phyloP scores from a whole-genome alignment of 2,329 filamentous ascomycete species.

The Acephala macrosclerotiorum region DNA sequence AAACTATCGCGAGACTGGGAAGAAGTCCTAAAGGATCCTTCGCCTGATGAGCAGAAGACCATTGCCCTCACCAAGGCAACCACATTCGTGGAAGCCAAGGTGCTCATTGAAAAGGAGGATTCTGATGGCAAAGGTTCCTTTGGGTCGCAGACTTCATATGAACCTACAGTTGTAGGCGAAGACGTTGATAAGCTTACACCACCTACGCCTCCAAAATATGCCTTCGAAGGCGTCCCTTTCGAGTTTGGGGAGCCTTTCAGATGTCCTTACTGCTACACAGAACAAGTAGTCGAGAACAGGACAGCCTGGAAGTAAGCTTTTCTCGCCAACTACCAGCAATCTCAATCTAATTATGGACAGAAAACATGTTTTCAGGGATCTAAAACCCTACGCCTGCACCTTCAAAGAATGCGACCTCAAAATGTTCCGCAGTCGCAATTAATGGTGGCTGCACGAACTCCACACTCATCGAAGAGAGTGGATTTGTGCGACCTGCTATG shows the following conservation, averaged over 20 bases:
- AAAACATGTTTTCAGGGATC: slow-evolving; percentile 45
- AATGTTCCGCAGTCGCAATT: slow-evolving; percentile 41
- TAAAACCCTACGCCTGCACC: slow-evolving; percentile 48
- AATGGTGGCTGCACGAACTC: slow-evolving; percentile 46
- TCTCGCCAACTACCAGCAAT: background rate
- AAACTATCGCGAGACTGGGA: slow-evolving; percentile 33
- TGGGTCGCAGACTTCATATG: slow-evolving; percentile 38
- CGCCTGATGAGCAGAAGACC: slow-evolving; percentile 20
- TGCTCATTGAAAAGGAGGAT: slow-evolving; percentile 9
- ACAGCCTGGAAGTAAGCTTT: slow-evolving; percentile 34
- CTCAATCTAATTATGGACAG: slow-evolving; percentile 22
- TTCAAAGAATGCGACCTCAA: slow-evolving; percentile 41
- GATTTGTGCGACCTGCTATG: slow-evolving; percentile 37
- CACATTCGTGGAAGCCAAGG: slow-evolving; percentile 29
- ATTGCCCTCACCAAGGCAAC: slow-evolving; percentile 38
- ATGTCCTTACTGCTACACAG: slow-evolving; percentile 37
- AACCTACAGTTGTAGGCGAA: slow-evolving; percentile 30
- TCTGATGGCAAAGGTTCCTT: slow-evolving; percentile 26
- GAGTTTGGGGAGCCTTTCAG: slow-evolving; percentile 36
- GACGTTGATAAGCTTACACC: background rate
- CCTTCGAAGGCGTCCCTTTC: slow-evolving; percentile 35
- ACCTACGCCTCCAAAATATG: slow-evolving; percentile 22
- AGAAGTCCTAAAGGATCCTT: slow-evolving; percentile 8
- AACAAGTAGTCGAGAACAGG: slow-evolving; percentile 32
- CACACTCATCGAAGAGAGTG: slow-evolving; percentile 42